phyloP scores from a whole-genome alignment of 805 yeast species.

The Sugiyamaella smithiae region DNA sequence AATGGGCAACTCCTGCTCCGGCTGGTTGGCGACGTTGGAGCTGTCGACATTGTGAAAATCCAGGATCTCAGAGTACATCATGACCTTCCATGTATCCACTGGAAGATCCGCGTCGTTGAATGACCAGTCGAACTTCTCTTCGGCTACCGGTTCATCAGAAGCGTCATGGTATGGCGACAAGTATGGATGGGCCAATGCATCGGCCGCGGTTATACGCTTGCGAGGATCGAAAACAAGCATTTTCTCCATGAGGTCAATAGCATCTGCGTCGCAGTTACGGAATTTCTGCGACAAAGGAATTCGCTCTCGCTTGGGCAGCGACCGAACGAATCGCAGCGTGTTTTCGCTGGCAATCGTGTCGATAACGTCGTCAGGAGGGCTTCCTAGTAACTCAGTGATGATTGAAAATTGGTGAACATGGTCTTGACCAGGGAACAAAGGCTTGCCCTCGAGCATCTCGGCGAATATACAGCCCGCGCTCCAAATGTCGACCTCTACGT shows the following conservation, averaged over 20 bases:
- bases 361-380: constrained; percentile 95
- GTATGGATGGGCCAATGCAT: constrained; percentile 86
- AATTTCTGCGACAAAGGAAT: constrained; percentile 81
- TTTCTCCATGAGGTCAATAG: constrained; percentile 80
- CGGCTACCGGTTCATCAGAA: constrained; percentile 93
- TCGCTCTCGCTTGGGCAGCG: constrained; percentile 91
- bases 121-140: constrained; percentile 93
- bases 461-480: constrained; percentile 96
- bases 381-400: constrained; percentile 92
- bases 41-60: constrained; percentile 87
- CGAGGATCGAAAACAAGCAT: constrained; percentile 96
- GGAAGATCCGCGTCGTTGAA: constrained; percentile 97
- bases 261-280: constrained; percentile 59
- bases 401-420: constrained; percentile 98
- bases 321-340: constrained; percentile 88
- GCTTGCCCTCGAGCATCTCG: constrained; percentile 96
- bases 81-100: constrained; percentile 96
- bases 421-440: constrained; percentile 96
- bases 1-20: constrained; percentile 2
- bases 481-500: constrained; percentile 96
- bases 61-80: constrained; percentile 97
- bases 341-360: constrained; percentile 95
- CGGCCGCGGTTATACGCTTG: constrained; percentile 88
- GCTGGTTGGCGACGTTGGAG: constrained; percentile 5
- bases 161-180: constrained; percentile 96